phyloP scores from a whole-genome alignment of 2,329 filamentous ascomycete species.

The Pseudogymnoascus sp. region DNA sequence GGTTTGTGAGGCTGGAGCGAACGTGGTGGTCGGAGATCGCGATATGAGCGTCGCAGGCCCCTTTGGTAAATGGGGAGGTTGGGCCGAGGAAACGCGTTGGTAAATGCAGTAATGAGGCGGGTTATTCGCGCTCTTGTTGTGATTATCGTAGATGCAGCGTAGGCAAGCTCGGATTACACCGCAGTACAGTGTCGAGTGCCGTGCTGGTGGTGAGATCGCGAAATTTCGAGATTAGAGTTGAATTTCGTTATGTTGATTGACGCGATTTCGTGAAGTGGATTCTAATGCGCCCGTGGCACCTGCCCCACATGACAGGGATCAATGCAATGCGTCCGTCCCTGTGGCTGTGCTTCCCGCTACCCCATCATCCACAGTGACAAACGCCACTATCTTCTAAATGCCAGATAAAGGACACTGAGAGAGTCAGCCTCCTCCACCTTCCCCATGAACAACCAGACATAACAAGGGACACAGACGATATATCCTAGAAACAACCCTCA shows the following conservation, averaged over 20 bases:
- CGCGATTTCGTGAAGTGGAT: slow-evolving; percentile 7
- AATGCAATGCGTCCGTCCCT: background rate
- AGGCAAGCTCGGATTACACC: background rate
- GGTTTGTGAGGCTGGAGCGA: background rate
- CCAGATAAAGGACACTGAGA: slow-evolving; percentile 4
- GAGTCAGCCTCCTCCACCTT: background rate
- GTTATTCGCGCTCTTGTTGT: background rate
- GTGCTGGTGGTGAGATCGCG: background rate
- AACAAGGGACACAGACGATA: background rate
- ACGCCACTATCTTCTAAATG: background rate
- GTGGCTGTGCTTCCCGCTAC: slow-evolving; percentile 8
- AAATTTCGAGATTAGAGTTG: background rate
- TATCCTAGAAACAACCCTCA: background rate
- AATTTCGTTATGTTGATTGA: background rate
- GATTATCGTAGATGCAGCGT: background rate
- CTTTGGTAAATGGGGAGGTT: background rate
- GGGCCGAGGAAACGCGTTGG: background rate
- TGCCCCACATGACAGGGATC: background rate
- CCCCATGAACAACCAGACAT: background rate
- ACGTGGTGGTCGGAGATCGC: background rate
- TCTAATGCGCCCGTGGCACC: background rate
- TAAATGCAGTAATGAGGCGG: background rate
- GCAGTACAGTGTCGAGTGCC: background rate
- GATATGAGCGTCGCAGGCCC: background rate
- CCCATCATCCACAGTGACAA: background rate